Evolutionary conservation across 495 filamentous ascomycete genomes (phyloP).

Genomic region (Corynascus novoguineensis): DNA sequence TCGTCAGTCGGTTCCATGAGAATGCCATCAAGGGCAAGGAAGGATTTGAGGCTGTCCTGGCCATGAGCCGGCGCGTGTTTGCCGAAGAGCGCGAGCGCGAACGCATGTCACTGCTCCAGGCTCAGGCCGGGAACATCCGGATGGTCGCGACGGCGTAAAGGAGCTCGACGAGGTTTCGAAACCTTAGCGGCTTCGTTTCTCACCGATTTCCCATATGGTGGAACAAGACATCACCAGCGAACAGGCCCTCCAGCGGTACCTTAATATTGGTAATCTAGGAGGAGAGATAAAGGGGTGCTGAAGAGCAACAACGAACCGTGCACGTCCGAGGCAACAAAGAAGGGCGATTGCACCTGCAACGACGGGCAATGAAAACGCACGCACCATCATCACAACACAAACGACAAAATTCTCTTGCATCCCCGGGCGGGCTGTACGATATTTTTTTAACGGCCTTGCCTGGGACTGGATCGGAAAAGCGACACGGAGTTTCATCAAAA

Average conservation of each 20-base stretch:
- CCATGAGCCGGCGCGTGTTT: constrained; percentile 89
- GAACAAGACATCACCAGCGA: no score
- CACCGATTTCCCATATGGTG: no score
- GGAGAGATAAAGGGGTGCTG: background rate
- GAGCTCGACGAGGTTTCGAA: no score
- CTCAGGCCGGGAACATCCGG: constrained; percentile 29
- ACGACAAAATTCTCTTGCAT: background rate
- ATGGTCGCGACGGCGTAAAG: constrained; percentile 14
- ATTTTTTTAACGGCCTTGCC: background rate
- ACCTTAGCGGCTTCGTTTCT: no score
- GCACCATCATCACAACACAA: background rate
- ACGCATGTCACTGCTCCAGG: constrained; percentile 27
- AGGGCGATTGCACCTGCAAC: background rate
- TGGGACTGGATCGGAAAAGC: constrained; percentile 5
- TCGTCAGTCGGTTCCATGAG: constrained; percentile 80
- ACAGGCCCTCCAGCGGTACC: background rate
- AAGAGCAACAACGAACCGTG: background rate
- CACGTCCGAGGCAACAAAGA: constrained; percentile 2
- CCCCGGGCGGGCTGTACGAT: background rate
- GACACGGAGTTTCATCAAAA: constrained; percentile 18
- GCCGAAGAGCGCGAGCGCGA: constrained; percentile 65
- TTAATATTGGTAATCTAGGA: constrained; percentile 1
- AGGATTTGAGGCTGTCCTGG: constrained; percentile 89
- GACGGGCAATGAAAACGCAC: background rate
- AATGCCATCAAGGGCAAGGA: constrained; percentile 85